phyloP scores from a whole-genome alignment of 306 rosid genomes.

The Medicago ruthenica region DNA sequence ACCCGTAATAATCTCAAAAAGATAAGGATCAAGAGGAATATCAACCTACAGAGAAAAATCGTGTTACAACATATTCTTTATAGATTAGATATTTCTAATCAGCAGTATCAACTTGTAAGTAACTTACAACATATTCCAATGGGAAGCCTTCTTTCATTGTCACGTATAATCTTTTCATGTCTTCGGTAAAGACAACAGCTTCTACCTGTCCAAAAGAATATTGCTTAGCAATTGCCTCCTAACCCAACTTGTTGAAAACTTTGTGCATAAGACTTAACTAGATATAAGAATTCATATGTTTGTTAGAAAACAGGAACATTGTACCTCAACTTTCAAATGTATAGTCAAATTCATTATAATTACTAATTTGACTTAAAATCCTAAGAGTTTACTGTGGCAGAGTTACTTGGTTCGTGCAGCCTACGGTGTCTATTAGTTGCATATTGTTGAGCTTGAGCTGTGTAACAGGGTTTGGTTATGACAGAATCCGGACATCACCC shows the following conservation, averaged over 20 bases:
- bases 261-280: slow-evolving; percentile 32
- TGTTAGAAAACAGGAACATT: slow-evolving; percentile 11
- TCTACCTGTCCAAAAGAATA: slow-evolving; percentile 76
- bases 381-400: not conserved
- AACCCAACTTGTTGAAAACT: slow-evolving; percentile 31
- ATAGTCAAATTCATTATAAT: slow-evolving; percentile 10
- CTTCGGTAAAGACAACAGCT: slow-evolving; percentile 89
- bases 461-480: not conserved
- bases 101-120: slow-evolving; percentile 35
- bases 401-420: not conserved
- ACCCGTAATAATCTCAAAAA: slow-evolving; percentile 84
- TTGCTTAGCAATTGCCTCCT: slow-evolving; percentile 45
- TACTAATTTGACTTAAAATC: slow-evolving; percentile 37
- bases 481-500: not conserved
- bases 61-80: slow-evolving; percentile 26
- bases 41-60: slow-evolving; percentile 69
- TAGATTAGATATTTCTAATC: slow-evolving; percentile 42
- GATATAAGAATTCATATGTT: slow-evolving; percentile 33
- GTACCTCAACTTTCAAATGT: slow-evolving; percentile 4
- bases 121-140: slow-evolving; percentile 84
- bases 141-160: slow-evolving; percentile 99
- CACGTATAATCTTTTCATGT: slow-evolving; percentile 78
- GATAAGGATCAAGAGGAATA: slow-evolving; percentile 90
- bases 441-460: not conserved
- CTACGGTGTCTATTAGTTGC: not conserved